Base-by-base conservation (phyloP, 2,329 filamentous ascomycete species). In the Ascomycota sp. region DNA sequence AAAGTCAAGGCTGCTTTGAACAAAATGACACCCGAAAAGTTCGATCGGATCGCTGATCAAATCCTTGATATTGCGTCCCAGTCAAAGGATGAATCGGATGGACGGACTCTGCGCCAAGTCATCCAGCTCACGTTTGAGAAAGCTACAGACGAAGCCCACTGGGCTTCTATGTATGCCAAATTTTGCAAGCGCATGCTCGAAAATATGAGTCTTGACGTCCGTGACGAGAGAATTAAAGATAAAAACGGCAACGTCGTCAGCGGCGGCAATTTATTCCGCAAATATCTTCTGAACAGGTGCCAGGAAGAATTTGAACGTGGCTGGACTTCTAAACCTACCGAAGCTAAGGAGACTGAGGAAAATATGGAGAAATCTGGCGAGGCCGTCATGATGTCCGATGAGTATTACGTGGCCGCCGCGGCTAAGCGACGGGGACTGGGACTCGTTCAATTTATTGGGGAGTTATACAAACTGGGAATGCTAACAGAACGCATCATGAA, bases 21-120 rank as follows among this genome's bases (percentile, higher is more conserved):
- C 73, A 98, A 98, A 76, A 95, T 98, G 89, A 95, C 89, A 0
- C 89, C 89, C 0, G 89, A 98, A 59, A 98, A 95, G 50, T 98
- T 98, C 45, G 85, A 93, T 50, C 83, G 76, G 59, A 93, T 98
- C 41, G 72, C 89, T 6, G 79, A 85, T 37, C 83, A 94, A 52
- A 93, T 98, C 37, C 67, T 98, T 20, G 65, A 73, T 31, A 98
- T 98, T 50, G 83, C 86, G 20, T 78, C 72, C 15, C 89, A 98
- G 52, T 95, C 86, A 31, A 93, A 93, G 66, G 78, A 92, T 43
- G 89, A 98, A 58, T 69, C 70, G 15, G 89, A 98, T 45, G 89
- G 89, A 27, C 80, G 86, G 34, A 95, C 89, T 7, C 67, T 98
- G 30, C 79, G 89, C 44, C 89, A 98, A 55, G 86, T 98, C 46